A percentile compares a stretch with the other conserved stretches of the same genome.
Conservation (phyloP, 2,329 filamentous ascomycete species). For the Dactylellina drechsleri region DNA sequence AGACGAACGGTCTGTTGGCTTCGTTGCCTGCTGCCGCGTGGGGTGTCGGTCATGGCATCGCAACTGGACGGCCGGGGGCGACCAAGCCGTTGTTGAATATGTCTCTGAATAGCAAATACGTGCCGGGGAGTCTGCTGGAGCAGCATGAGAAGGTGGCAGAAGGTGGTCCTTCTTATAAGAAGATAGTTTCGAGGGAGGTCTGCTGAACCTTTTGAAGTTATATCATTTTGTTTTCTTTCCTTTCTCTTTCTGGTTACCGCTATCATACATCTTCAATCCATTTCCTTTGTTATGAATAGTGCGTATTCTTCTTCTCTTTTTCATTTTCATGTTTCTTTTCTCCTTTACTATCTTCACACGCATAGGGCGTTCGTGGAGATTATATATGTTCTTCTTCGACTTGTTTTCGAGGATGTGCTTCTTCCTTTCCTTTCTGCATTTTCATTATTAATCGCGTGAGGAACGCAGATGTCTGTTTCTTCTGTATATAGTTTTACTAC, state of each 20-base stretch:
- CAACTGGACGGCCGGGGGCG: conserved; percentile 39
- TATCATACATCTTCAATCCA: neutral
- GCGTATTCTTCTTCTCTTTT: conserved; percentile 3
- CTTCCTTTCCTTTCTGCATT: neutral
- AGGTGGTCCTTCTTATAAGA: conserved; percentile 41
- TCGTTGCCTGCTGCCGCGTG: conserved; percentile 22
- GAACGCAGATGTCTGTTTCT: conserved; percentile 60
- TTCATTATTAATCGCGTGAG: neutral
- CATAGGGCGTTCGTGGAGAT: conserved; percentile 27
- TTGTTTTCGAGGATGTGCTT: neutral
- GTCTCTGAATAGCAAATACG: conserved; percentile 48
- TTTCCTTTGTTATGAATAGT: conserved; percentile 20
- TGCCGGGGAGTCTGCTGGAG: conserved; percentile 48
- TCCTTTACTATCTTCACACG: conserved; percentile 7
- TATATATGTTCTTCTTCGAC: no score
- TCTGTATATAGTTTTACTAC: conserved; percentile 61
- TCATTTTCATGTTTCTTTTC: conserved; percentile 31
- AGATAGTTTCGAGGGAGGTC: conserved; percentile 32
- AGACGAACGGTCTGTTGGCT: conserved; percentile 47
- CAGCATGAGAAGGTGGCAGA: conserved; percentile 50
- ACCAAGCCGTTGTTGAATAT: conserved; percentile 45
- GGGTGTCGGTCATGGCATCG: conserved; percentile 33
- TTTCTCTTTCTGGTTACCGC: neutral
- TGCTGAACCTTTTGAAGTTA: conserved; percentile 9
- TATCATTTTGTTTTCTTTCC: conserved; percentile 1